Conservation (phyloP, 441 rosid genomes). For the Raphanus hybrid region DNA sequence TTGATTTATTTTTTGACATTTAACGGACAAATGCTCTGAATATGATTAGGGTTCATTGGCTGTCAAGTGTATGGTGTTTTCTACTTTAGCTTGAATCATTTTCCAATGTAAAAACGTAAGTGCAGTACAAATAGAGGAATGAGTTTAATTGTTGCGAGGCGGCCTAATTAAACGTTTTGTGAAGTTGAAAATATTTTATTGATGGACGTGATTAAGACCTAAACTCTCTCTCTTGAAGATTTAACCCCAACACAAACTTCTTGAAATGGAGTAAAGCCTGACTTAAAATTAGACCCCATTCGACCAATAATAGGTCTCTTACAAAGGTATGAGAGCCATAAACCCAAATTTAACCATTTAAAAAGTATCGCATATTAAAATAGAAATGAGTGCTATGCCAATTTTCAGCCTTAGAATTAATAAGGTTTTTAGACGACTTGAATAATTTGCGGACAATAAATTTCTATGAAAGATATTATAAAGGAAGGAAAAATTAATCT, state of each 20-base stretch:
- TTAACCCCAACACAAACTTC: background rate
- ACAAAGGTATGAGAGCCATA: slow-evolving; percentile 11
- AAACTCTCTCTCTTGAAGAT: background rate
- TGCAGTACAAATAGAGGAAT: background rate
- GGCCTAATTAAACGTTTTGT: background rate
- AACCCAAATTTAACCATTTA: slow-evolving; percentile 3
- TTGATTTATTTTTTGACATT: background rate
- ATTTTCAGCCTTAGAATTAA: slow-evolving; percentile 14
- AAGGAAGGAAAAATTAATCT: background rate
- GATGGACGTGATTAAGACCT: background rate
- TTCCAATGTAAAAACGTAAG: background rate
- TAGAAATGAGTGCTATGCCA: slow-evolving; percentile 22
- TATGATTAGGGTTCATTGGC: slow-evolving; percentile 22
- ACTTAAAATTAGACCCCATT: slow-evolving; percentile 19
- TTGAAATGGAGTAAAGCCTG: background rate
- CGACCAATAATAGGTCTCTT: slow-evolving; percentile 24
- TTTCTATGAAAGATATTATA: slow-evolving; percentile 5
- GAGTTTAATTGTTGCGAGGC: background rate
- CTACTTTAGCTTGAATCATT: slow-evolving; percentile 7
- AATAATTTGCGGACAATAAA: background rate
- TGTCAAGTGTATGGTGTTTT: slow-evolving; percentile 17
- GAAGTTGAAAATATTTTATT: background rate
- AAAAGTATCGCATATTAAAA: slow-evolving; percentile 27
- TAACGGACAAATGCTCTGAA: slow-evolving; percentile 20
- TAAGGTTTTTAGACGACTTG: background rate